Percentiles rank a stretch among this genome's conserved stretches.
Evolutionary conservation across 768 basidiomycete genomes (phyloP).

Genomic region (Tricholoma terreum): DNA sequence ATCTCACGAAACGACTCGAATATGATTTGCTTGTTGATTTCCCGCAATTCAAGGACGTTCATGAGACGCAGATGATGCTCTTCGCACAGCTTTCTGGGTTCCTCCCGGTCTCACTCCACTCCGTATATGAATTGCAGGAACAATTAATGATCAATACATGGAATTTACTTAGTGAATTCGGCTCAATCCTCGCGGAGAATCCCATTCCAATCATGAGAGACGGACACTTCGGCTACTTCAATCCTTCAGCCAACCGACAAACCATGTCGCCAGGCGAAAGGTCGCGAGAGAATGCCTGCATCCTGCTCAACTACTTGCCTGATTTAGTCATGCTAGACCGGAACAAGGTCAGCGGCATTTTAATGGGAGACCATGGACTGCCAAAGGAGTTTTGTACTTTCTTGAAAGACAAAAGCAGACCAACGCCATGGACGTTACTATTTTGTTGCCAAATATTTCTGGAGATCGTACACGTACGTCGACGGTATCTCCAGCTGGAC

Average conservation of each 20-base stretch:
- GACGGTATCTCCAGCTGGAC: slow-evolving; percentile 4
- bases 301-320: too few species aligned
- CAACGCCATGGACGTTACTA: slow-evolving; percentile 4
- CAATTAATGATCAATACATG: slow-evolving; percentile 4
- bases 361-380: slow-evolving; percentile 4
- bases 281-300: too few species aligned
- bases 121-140: not conserved
- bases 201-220: too few species aligned
- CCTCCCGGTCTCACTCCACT: not conserved
- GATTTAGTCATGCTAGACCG: too few species aligned
- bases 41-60: slow-evolving; percentile 2
- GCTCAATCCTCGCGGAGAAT: too few species aligned
- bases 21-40: slow-evolving; percentile 4
- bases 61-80: not conserved
- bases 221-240: too few species aligned
- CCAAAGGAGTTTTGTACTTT: not conserved
- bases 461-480: slow-evolving; percentile 3
- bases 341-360: not conserved
- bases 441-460: slow-evolving; percentile 7
- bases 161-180: too few species aligned
- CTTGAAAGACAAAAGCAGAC: not conserved
- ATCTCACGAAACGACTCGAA: slow-evolving; percentile 6
- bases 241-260: too few species aligned
- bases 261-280: too few species aligned
- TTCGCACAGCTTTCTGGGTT: not conserved